Evolutionary conservation across 1,284 basidiomycete species (phyloP).

Genomic region (Thecaphora thlaspeos): DNA sequence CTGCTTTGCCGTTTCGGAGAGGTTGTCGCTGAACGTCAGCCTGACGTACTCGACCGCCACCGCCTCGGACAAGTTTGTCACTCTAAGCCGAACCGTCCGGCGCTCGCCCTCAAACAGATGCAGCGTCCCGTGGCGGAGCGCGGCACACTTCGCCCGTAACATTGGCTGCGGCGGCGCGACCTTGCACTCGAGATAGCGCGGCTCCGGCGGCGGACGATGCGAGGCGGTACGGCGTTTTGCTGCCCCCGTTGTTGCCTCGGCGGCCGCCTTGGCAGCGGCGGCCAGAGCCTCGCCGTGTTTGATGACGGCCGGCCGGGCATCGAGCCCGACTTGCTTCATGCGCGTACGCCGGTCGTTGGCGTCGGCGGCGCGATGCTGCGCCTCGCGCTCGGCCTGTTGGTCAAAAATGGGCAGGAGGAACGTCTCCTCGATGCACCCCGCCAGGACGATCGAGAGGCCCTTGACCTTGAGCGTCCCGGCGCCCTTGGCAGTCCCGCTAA

Average conservation of each 20-base stretch:
- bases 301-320: constrained; percentile 61
- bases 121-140: constrained; percentile 81
- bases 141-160: constrained; percentile 78
- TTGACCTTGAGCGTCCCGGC: constrained; percentile 71
- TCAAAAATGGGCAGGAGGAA: constrained; percentile 76
- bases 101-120: constrained; percentile 92
- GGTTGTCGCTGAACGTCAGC: constrained; percentile 84
- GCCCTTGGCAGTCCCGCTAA: constrained; percentile 69
- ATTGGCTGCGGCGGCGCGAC: constrained; percentile 84
- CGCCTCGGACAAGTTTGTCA: constrained; percentile 73
- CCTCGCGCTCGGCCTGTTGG: constrained; percentile 69
- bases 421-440: constrained; percentile 71
- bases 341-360: constrained; percentile 67
- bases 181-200: constrained; percentile 65
- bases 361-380: constrained; percentile 65
- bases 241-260: neutral
- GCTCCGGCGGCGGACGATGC: neutral
- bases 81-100: constrained; percentile 76
- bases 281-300: constrained; percentile 8
- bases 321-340: constrained; percentile 70
- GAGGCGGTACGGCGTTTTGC: neutral
- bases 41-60: constrained; percentile 81
- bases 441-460: constrained; percentile 75
- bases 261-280: neutral
- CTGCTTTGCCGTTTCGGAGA: constrained; percentile 72